Evolutionary conservation across 1,284 basidiomycete genomes (phyloP).

Genomic region (Irpex sp.): DNA sequence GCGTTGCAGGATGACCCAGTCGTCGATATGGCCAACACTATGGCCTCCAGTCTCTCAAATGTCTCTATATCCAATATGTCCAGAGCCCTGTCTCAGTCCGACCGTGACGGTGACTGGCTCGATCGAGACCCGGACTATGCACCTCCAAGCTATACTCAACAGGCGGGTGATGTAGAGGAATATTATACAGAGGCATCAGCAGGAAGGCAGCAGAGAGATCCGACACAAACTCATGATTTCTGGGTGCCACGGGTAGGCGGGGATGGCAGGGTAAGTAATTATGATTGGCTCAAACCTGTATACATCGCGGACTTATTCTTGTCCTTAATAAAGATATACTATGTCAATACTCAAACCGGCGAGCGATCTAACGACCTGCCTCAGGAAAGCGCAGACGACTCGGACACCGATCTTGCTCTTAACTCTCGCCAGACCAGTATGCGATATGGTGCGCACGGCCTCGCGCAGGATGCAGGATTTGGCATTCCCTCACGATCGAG

Average conservation of each 20-base stretch:
- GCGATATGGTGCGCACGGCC: conserved; percentile 6
- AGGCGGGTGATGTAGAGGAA: background rate
- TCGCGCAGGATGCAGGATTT: conserved; percentile 43
- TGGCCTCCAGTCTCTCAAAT: conserved; percentile 25
- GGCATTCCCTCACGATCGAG: conserved; percentile 53
- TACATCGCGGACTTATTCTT: conserved; percentile 4
- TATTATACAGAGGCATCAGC: background rate
- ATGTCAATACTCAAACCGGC: conserved; percentile 89
- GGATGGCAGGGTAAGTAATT: conserved; percentile 62
- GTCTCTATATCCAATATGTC: background rate
- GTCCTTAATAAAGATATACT: conserved; percentile 70
- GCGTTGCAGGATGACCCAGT: conserved; percentile 31
- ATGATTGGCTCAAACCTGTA: background rate
- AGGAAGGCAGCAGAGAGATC: conserved; percentile 15
- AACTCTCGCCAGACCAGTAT: background rate
- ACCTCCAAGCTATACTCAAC: background rate
- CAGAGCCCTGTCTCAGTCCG: conserved; percentile 34
- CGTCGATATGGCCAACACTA: conserved; percentile 48
- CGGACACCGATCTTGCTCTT: conserved; percentile 31
- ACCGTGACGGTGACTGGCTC: conserved; percentile 28
- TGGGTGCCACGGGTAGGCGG: conserved; percentile 75
- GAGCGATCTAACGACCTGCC: conserved; percentile 85
- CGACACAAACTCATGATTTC: conserved; percentile 60
- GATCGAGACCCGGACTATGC: conserved; percentile 21
- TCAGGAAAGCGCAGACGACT: conserved; percentile 57